A percentile compares a stretch with the other conserved stretches of the same genome.
Conservation (phyloP, 805 yeast genomes). For the Candida loeiensis region DNA sequence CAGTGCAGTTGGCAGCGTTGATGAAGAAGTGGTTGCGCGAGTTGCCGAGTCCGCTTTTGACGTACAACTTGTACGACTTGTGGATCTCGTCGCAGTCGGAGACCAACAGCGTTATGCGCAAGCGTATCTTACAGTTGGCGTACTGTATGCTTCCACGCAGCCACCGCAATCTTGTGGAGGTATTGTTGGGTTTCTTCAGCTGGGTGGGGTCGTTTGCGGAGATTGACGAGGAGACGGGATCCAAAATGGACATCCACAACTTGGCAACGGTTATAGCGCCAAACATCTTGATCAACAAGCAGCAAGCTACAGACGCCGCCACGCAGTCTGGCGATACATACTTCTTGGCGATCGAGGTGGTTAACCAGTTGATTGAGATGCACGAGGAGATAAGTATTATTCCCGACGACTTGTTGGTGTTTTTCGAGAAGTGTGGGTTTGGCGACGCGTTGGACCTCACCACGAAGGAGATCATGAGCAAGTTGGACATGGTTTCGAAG, state of each 20-base stretch:
- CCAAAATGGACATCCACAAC: conserved; percentile 95
- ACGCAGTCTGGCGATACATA: conserved; percentile 60
- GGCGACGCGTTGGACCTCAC: conserved; percentile 12
- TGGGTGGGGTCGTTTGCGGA: conserved; percentile 97
- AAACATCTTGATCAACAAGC: conserved; percentile 68
- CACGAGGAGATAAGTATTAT: conserved; percentile 77
- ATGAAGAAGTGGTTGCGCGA: conserved; percentile 89
- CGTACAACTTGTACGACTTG: conserved; percentile 67
- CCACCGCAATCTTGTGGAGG: conserved; percentile 84
- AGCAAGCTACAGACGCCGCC: conserved; percentile 24
- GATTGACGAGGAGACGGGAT: conserved; percentile 77
- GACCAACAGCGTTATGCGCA: conserved; percentile 43
- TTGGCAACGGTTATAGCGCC: conserved; percentile 95
- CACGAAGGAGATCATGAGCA: conserved; percentile 36
- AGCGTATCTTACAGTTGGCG: conserved; percentile 55
- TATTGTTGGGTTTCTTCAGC: conserved; percentile 75
- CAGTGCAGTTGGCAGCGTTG: conserved; percentile 90
- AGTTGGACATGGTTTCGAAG: conserved; percentile 29
- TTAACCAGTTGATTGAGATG: conserved; percentile 74
- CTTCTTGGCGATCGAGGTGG: conserved; percentile 86
- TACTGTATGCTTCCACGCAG: conserved; percentile 77
- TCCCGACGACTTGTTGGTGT: conserved; percentile 58
- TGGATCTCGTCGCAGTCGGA: conserved; percentile 70
- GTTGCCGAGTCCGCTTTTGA: conserved; percentile 85
- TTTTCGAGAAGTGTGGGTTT: conserved; percentile 48